phyloP scores from a whole-genome alignment of 2,329 filamentous ascomycete genomes.

The Trichoderma simmonsii region DNA sequence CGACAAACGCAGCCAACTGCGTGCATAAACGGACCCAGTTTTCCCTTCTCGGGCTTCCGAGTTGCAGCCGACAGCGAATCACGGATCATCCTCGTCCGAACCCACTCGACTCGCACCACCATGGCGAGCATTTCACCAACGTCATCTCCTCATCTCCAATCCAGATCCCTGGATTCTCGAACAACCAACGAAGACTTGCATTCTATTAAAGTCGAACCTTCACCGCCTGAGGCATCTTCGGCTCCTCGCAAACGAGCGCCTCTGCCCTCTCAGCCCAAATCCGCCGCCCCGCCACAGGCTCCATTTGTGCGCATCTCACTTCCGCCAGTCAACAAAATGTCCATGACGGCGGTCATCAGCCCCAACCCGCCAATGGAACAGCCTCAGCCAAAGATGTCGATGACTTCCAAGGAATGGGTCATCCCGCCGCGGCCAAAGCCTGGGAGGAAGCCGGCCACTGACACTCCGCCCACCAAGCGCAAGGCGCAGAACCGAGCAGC shows the following conservation, averaged over 20 bases:
- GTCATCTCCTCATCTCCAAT: constrained; percentile 13
- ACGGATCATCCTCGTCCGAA: not conserved
- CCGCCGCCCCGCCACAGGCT: constrained; percentile 27
- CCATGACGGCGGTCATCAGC: constrained; percentile 47
- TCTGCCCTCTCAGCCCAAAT: constrained; percentile 31
- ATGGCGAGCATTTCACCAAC: constrained; percentile 18
- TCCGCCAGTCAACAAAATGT: constrained; percentile 42
- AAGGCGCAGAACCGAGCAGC: constrained; percentile 93
- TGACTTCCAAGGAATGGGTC: constrained; percentile 83
- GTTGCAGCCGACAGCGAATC: constrained; percentile 19
- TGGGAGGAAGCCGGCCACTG: constrained; percentile 88
- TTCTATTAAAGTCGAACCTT: not conserved
- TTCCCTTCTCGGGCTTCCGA: constrained; percentile 30
- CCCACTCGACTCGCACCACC: constrained; percentile 14
- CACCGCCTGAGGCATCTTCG: constrained; percentile 1
- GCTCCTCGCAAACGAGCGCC: constrained; percentile 29
- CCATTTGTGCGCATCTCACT: constrained; percentile 33
- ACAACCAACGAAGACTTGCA: not conserved
- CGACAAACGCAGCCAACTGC: not conserved
- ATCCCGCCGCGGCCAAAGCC: constrained; percentile 83
- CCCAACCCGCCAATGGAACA: constrained; percentile 39
- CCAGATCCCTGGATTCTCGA: not conserved
- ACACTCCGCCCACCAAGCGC: constrained; percentile 87
- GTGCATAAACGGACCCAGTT: constrained; percentile 18
- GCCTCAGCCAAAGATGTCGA: constrained; percentile 49